A percentile compares a stretch with the other conserved stretches of the same genome.
phyloP scores from a whole-genome alignment of 768 basidiomycete species.

The Calocera cornea region DNA sequence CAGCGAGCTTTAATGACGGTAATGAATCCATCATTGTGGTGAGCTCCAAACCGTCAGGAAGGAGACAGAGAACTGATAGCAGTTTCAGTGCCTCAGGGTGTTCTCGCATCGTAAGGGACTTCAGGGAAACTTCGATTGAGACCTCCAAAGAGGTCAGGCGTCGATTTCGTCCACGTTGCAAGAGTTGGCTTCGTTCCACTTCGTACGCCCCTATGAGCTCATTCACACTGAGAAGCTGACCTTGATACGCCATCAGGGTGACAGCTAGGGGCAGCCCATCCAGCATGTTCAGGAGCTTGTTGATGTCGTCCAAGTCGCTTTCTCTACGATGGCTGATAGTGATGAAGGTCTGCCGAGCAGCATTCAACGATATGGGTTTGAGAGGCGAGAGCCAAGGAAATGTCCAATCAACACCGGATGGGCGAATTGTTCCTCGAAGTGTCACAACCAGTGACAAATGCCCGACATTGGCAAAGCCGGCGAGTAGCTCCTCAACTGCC shows the following conservation, averaged over 20 bases:
- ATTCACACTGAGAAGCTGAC: background rate
- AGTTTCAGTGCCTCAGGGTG: conserved; percentile 17
- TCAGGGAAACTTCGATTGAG: conserved; percentile 18
- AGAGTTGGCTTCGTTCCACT: background rate
- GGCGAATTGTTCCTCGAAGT: conserved; percentile 18
- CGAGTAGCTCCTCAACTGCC: conserved; percentile 20
- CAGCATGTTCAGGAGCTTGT: background rate
- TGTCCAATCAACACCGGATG: conserved; percentile 8
- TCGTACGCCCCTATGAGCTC: background rate
- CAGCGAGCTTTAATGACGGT: too few relatives aligned
- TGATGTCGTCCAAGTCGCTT: background rate
- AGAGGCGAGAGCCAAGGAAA: conserved; percentile 1
- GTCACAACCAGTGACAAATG: conserved; percentile 26
- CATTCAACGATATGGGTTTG: conserved; percentile 9
- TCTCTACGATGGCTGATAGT: background rate
- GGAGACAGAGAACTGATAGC: conserved; percentile 18
- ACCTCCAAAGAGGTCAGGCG: conserved; percentile 16
- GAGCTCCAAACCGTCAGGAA: conserved; percentile 18
- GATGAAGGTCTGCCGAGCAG: background rate
- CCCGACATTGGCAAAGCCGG: conserved; percentile 17
- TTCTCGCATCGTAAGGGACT: conserved; percentile 14
- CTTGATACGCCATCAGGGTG: background rate
- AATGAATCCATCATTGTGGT: too few relatives aligned
- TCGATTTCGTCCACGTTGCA: background rate
- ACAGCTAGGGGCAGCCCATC: background rate